Evolutionary conservation across 257 asterid genomes (phyloP).

Genomic region (Jacaranda mimosifolia): DNA sequence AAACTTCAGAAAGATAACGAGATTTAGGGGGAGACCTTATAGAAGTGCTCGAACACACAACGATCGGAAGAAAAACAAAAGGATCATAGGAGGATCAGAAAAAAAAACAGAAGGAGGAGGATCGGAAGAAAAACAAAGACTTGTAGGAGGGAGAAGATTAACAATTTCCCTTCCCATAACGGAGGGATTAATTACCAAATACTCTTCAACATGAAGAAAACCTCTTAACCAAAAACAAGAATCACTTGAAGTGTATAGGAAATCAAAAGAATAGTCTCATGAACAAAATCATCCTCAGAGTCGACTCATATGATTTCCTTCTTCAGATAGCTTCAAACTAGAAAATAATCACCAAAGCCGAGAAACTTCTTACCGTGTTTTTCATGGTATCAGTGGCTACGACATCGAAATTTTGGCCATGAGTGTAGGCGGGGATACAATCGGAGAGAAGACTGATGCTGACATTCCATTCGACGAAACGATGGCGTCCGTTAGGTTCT

Average conservation of each 20-base stretch:
- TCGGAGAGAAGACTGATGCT: conserved; percentile 90
- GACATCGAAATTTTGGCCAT: conserved; percentile 70
- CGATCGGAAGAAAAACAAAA: too few relatives aligned
- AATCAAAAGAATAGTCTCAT: neutral
- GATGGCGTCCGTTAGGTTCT: conserved; percentile 62
- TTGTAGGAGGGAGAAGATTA: neutral
- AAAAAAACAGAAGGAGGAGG: too few relatives aligned
- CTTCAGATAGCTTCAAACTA: conserved; percentile 4
- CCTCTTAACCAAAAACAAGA: neutral
- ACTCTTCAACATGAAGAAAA: neutral
- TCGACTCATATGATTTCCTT: neutral
- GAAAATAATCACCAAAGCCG: neutral
- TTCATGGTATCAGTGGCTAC: conserved; percentile 99
- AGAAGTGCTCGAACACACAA: too few relatives aligned
- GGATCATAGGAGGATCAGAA: too few relatives aligned
- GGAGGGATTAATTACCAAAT: too few relatives aligned
- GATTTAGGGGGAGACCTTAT: too few relatives aligned
- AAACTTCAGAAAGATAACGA: too few relatives aligned
- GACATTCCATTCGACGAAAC: conserved; percentile 88
- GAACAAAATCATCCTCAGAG: neutral
- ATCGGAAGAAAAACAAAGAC: neutral
- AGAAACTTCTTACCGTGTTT: conserved; percentile 64
- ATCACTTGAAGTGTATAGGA: conserved; percentile 6
- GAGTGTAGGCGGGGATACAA: conserved; percentile 75
- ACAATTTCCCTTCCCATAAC: neutral